Percentiles rank a stretch among this genome's conserved stretches.
phyloP scores from a whole-genome alignment of 108 stramenopile species.

The Skeletonema grethae region DNA sequence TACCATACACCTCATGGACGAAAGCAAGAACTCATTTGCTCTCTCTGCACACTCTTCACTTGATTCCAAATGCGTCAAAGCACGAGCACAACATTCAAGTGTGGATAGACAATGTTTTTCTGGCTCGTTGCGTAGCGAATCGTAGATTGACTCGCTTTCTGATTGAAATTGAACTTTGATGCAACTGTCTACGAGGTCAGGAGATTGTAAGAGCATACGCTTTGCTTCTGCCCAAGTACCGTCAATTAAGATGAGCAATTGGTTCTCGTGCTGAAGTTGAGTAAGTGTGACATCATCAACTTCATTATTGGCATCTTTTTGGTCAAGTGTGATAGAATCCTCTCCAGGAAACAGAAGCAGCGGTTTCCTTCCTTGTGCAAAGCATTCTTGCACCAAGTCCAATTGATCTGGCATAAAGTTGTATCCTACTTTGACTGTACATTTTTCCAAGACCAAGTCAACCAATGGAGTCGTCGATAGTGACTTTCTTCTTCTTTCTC shows the following conservation, averaged over 20 bases:
- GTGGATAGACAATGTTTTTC: slow-evolving; percentile 54
- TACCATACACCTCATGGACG: slow-evolving; percentile 1
- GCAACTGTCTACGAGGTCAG: slow-evolving; percentile 30
- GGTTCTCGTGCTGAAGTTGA: background rate
- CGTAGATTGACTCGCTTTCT: slow-evolving; percentile 35
- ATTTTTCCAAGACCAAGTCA: slow-evolving; percentile 42
- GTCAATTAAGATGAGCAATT: slow-evolving; percentile 32
- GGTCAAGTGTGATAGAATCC: slow-evolving; percentile 50
- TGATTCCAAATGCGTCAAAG: slow-evolving; percentile 31
- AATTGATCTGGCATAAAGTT: slow-evolving; percentile 16
- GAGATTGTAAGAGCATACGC: slow-evolving; percentile 45
- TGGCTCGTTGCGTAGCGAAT: slow-evolving; percentile 51
- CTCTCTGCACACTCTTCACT: background rate
- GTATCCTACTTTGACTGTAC: slow-evolving; percentile 36
- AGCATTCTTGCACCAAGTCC: slow-evolving; percentile 8
- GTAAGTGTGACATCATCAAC: background rate
- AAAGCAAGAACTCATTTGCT: slow-evolving; percentile 10
- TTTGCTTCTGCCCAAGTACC: slow-evolving; percentile 57
- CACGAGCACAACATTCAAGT: slow-evolving; percentile 49
- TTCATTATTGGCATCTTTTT: background rate
- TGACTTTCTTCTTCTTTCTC: slow-evolving; percentile 52
- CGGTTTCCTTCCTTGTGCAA: slow-evolving; percentile 18
- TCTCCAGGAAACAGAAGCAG: slow-evolving; percentile 51
- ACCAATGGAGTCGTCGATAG: slow-evolving; percentile 53
- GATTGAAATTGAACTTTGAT: slow-evolving; percentile 39